Evolutionary conservation across 1,284 basidiomycete species (phyloP), one percentile per base, ranked within the genome.

Genomic region (Tilletiaria anomala): DNA sequence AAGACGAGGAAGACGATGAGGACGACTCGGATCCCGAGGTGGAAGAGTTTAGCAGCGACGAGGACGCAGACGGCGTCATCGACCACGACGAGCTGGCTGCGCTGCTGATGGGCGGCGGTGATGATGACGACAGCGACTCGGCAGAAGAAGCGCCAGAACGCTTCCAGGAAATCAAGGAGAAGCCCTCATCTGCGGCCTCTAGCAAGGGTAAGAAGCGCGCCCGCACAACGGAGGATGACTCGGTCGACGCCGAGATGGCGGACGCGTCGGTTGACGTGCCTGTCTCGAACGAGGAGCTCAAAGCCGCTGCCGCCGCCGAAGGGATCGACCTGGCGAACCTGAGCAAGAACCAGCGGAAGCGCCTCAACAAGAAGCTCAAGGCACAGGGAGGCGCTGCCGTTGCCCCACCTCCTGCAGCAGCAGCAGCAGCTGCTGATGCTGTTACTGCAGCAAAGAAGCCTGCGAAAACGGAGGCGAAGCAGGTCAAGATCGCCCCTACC

Each of bases 331-430:
- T n/a, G 8, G 43, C 40, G 23, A 48, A 54, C 42, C 53, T 66
- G 19, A 58, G 49, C 47, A 65, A 68, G 50, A 56, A 60, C 36
- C 58, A 64, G 54, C 57, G 61, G 45, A 70, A 70, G 61, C 61
- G 66, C 44, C 50, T 63, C 17, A 59, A 63, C 46, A 85, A 84
- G 71, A 84, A 83, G 71, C 72, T 76, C 58, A 83, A 82, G 72
- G 73, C 67, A 33, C 74, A 46, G 35, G 43, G 35, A 11, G 48
- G 41, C 17, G 35, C 41, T 26, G 40, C 42, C 23, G 33, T 24
- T 21, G 32, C 14, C 35, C 37, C 75, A 39, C 71, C 71, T 44
- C 79, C 78, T 17, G 60, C 48, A 18, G 56, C 59, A 18, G 71
- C 44, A 17, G 47, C 51, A 15, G 41, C 47, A n/a, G 43, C 52